Percentiles rank a stretch among this genome's conserved stretches.
These are phyloP conservation scores for Paxillus ammoniavirescens DNA, from an alignment of 768 basidiomycete species.

Conservation along the genomic window DNA sequence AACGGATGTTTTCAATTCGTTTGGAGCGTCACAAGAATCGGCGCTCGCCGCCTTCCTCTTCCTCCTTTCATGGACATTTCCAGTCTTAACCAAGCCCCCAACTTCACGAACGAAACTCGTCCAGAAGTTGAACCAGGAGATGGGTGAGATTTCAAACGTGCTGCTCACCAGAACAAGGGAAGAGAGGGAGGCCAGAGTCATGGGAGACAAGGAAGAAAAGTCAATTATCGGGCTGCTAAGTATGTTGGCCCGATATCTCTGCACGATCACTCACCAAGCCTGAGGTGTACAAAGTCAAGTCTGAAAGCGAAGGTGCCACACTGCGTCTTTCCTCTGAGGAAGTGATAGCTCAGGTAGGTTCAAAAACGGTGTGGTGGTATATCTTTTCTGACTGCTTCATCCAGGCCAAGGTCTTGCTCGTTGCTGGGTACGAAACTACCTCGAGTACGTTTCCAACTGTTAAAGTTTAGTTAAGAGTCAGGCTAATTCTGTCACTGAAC, in stretches of 20 bases:
- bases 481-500: not conserved
- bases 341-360: constrained; percentile 33
- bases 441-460: constrained; percentile 13
- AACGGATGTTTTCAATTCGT: constrained; percentile 21
- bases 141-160: constrained; percentile 33
- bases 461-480: no score
- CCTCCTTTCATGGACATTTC: constrained; percentile 29
- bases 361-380: no score
- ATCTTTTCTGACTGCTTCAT: no score
- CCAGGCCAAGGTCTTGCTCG: constrained; percentile 3
- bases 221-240: constrained; percentile 39
- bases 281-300: constrained; percentile 34
- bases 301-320: constrained; percentile 29
- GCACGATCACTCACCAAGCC: no score
- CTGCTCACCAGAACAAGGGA: constrained; percentile 32
- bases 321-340: constrained; percentile 40
- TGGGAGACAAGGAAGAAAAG: constrained; percentile 31
- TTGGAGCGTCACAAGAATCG: constrained; percentile 1
- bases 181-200: constrained; percentile 29
- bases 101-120: constrained; percentile 22
- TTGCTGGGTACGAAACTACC: constrained; percentile 53
- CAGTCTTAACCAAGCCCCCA: constrained; percentile 33
- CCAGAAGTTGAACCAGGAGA: constrained; percentile 24
- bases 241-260: constrained; percentile 3
- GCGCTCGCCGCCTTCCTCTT: constrained; percentile 8